Base-by-base conservation (phyloP, 1,139 yeast genomes). In the Pichia sp. region DNA sequence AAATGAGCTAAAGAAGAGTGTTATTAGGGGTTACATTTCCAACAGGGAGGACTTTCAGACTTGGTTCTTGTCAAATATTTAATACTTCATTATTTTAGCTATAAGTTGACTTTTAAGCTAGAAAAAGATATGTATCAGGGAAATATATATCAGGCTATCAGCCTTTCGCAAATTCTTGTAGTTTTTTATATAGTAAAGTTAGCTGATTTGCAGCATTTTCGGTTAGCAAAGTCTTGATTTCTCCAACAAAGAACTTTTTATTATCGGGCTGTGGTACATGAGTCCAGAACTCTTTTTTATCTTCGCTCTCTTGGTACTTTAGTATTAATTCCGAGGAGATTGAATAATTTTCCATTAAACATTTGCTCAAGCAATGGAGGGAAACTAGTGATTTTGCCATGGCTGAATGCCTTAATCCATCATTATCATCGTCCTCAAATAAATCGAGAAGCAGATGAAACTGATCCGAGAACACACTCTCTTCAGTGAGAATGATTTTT, bases 1-100 rank as follows among this genome's bases (percentile, higher is more conserved):
- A 60, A 84, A 85, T 1, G 79, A 76, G 55, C 76, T 92, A 66
- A 86, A 85, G 66, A 85, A 87, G 4, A 79, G 77, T 54, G 75
- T 85, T 8, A 49, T 56, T 8, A 54, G 38, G 23, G 49, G 49
- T 36, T 56, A 48, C 29, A 44, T 56, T 16, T 47, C 53, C 4
- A 56, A 56, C 29, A 54, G 59, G 44, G 55, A 56, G 44, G 69
- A 66, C 52, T 66, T 63, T 45, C 54, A 61, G 44, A 60, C 57
- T 13, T 55, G 56, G 48, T 63, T 62, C 46, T 53, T 64, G 40
- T 44, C 55, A 15, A 62, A 64, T 29, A 57, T 63, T 30, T 63
- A 50, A 23, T 23, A 23, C 26, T 23, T 23, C 26, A 23, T 23
- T 23, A 23, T 23, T 23, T 23, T 23, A 23, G 26, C 26, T 23